These are phyloP conservation scores for Solanum etuberosum DNA, from an alignment of 257 asterid genomes.

Conservation along the genomic window DNA sequence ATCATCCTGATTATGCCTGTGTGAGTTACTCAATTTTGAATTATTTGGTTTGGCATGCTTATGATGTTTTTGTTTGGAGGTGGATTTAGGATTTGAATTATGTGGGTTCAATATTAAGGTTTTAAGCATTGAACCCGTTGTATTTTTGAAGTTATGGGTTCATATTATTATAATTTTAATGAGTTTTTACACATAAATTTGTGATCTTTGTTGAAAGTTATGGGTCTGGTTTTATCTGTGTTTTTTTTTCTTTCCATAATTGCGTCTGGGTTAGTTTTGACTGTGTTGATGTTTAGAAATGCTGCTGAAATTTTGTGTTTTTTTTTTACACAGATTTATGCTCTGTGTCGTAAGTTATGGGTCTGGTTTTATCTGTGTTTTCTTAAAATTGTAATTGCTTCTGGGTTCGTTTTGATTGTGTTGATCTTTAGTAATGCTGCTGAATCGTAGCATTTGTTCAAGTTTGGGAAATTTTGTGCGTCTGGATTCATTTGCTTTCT, in stretches of 20 bases:
- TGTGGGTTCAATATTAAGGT: neutral
- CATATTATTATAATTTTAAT: neutral
- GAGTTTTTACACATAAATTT: neutral
- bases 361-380: neutral
- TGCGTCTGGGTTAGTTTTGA: neutral
- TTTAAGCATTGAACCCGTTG: neutral
- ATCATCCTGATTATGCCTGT: constrained; percentile 91
- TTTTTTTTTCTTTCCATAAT: neutral
- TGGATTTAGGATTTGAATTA: neutral
- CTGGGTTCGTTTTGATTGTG: neutral
- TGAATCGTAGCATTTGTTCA: neutral
- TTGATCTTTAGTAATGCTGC: neutral
- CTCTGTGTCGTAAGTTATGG: neutral
- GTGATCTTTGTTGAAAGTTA: neutral
- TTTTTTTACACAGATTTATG: neutral
- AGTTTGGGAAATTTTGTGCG: neutral
- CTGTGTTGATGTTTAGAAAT: neutral
- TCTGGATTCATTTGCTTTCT: neutral
- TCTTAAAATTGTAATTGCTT: neutral
- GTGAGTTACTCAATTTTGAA: constrained; percentile 31
- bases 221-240: neutral
- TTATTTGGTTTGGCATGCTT: neutral
- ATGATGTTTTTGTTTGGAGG: neutral
- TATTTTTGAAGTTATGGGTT: neutral
- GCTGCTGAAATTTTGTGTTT: neutral